Evolutionary conservation across 306 rosid species (phyloP), one percentile per base, ranked within the genome.

Genomic region (Cicer cuneatum): DNA sequence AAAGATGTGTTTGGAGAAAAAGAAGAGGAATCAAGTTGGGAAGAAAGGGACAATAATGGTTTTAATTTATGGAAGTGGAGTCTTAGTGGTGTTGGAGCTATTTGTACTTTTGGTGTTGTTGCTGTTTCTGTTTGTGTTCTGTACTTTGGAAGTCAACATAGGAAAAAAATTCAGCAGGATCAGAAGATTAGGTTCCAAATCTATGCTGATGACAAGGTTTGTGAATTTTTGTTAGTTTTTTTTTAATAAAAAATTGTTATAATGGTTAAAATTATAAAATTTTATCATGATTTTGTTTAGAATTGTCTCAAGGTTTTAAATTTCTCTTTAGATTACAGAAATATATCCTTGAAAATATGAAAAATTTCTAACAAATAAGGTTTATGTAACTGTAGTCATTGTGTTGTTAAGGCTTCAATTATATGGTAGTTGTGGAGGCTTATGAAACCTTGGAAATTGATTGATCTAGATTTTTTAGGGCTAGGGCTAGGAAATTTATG

Each of bases 81-180:
- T 78, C 73, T 89, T 9, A 83, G 85, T 21, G 98, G 98, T 56
- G 74, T 92, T 80, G 94, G 98, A 57, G 98, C 98, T 45, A 92
- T 90, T 40, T 92, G 92, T 72, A 90, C 94, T 39, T 90, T 92
- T 48, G 98, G 98, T 59, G 79, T 92, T 82, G 91, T 93, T 72
- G 96, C 92, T 64, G 96, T 89, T 16, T 86, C 98, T n/a, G 53
- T 92, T 53, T 92, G 92, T 76, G 40, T 92, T 77, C 56, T 90
- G 13, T 83, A 83, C 66, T 77, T 87, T 79, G 97, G 98, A 62
- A 84, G 80, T 49, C 89, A 86, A 2, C 84, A 89, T 7, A 78
- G 58, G 47, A 86, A 82, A 76, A 81, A 78, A 38, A 70, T 12
- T 48, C 84, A 80, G 7, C 80, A 69, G 8, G 78, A 84, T 39